A percentile compares a stretch with the other conserved stretches of the same genome.
phyloP scores from a whole-genome alignment of 1,284 basidiomycete genomes.

The Pterula multifida region DNA sequence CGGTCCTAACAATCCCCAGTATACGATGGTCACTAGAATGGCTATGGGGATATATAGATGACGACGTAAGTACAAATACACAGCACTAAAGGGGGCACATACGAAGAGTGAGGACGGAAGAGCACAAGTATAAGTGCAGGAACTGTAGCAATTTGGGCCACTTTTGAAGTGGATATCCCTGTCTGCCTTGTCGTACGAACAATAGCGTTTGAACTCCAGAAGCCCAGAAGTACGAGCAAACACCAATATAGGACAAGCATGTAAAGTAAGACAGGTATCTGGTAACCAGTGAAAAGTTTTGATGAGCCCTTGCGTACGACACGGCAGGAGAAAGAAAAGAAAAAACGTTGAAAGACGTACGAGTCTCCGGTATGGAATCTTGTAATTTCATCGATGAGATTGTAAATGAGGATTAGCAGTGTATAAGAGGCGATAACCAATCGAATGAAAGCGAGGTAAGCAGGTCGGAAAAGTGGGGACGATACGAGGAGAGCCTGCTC shows the following conservation, averaged over 20 bases:
- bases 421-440: neutral
- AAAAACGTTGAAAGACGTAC: neutral
- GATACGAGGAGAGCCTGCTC: neutral
- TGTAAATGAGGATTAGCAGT: neutral
- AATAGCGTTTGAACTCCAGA: constrained; percentile 27
- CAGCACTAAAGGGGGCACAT: constrained; percentile 12
- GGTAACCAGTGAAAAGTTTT: neutral
- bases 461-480: neutral
- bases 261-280: constrained; percentile 36
- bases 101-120: constrained; percentile 31
- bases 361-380: neutral
- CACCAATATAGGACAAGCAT: constrained; percentile 29
- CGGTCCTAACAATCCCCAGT: constrained; percentile 31
- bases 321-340: neutral
- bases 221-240: constrained; percentile 33
- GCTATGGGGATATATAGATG: constrained; percentile 18
- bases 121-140: constrained; percentile 28
- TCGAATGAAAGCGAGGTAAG: neutral
- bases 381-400: neutral
- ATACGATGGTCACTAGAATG: constrained; percentile 35
- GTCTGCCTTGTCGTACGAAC: constrained; percentile 9
- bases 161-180: constrained; percentile 28
- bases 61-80: neutral
- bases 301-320: neutral
- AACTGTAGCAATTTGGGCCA: constrained; percentile 33